Conservation (phyloP, 2,329 filamentous ascomycete genomes). For the Phyllosticta citribraziliensis region DNA sequence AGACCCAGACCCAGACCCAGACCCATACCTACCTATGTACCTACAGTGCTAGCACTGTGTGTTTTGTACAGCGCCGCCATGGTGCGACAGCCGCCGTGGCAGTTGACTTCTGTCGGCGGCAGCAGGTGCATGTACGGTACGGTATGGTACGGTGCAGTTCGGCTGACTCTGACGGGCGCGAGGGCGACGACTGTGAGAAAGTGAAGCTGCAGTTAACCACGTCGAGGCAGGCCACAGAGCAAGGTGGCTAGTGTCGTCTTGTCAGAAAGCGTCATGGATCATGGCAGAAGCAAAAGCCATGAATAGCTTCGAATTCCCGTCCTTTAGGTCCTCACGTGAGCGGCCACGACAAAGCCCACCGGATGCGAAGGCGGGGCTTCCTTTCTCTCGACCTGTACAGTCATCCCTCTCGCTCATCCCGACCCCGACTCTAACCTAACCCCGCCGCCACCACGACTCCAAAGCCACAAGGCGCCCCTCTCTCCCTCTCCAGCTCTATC, state of each 20-base stretch:
- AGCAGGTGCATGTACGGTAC: background rate
- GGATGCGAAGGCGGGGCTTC: background rate
- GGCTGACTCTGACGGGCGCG: too few species aligned
- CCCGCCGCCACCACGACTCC: background rate
- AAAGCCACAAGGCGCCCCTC: background rate
- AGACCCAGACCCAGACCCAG: too few species aligned
- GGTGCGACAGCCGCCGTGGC: background rate
- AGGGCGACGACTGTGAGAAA: too few species aligned
- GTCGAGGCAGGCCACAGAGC: too few species aligned
- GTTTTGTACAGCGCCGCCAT: background rate
- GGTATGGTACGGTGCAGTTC: too few species aligned
- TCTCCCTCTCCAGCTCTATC: background rate
- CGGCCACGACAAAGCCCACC: background rate
- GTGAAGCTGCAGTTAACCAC: too few species aligned
- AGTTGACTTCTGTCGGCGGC: background rate
- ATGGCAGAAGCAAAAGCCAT: background rate
- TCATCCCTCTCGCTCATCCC: too few species aligned
- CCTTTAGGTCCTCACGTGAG: background rate
- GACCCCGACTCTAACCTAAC: too few species aligned
- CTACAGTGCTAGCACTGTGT: too few species aligned
- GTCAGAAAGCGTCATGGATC: background rate
- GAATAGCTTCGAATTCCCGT: background rate
- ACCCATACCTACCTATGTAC: too few species aligned
- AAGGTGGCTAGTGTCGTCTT: background rate
- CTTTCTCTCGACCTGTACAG: too few species aligned